Percentiles rank a stretch among this genome's conserved stretches.
These are phyloP conservation scores for Prunus salicina DNA, from an alignment of 306 rosid genomes.

Conservation along the genomic window DNA sequence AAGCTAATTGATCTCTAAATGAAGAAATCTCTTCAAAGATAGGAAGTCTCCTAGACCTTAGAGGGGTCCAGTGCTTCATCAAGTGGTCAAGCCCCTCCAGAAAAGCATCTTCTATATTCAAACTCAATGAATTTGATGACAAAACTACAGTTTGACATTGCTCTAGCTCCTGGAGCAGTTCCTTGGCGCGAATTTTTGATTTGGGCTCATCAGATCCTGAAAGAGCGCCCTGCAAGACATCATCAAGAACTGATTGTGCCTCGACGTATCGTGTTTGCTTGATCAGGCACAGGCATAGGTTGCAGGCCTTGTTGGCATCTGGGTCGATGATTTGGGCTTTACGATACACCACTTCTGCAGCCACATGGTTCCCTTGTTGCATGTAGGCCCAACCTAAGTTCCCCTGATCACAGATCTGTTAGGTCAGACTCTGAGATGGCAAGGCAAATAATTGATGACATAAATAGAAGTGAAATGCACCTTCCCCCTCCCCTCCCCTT, in stretches of 20 bases:
- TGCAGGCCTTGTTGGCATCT: constrained; percentile 85
- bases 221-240: constrained; percentile 42
- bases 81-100: constrained; percentile 67
- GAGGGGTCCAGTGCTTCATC: constrained; percentile 48
- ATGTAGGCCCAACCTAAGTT: constrained; percentile 98
- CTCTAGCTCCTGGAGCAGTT: constrained; percentile 41
- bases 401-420: constrained; percentile 42
- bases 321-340: constrained; percentile 85
- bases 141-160: constrained; percentile 24
- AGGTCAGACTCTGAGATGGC: background rate
- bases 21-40: constrained; percentile 88
- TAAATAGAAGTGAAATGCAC: background rate
- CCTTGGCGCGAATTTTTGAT: constrained; percentile 50
- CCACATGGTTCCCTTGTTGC: constrained; percentile 62
- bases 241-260: constrained; percentile 44
- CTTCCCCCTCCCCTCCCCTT: no score
- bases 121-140: constrained; percentile 11
- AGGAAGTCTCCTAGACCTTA: constrained; percentile 74
- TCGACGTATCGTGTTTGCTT: constrained; percentile 58
- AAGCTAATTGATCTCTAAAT: constrained; percentile 73
- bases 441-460: background rate
- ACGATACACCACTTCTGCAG: constrained; percentile 68
- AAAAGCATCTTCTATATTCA: constrained; percentile 54
- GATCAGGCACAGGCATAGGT: constrained; percentile 62
- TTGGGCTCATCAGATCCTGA: constrained; percentile 55